Conservation (phyloP, 495 filamentous ascomycete genomes). For the Tuber aestivum region DNA sequence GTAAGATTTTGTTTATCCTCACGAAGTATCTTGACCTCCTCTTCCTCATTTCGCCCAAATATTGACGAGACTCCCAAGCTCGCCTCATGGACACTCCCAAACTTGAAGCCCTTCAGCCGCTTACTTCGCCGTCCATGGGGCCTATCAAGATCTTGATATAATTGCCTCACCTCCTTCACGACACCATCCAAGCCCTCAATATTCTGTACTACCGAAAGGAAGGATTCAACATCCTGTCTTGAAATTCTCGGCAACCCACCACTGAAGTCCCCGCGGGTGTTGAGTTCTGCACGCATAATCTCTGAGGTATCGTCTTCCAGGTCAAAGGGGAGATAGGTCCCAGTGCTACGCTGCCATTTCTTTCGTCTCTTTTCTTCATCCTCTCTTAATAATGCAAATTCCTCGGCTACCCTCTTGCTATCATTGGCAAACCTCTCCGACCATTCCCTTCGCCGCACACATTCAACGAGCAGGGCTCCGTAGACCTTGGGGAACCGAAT, state of each 20-base stretch:
- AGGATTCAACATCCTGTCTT: constrained; percentile 60
- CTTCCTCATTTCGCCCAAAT: constrained; percentile 73
- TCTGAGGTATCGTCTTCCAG: constrained; percentile 55
- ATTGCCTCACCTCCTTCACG: constrained; percentile 52
- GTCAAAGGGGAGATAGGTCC: constrained; percentile 51
- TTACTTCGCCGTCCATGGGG: constrained; percentile 72
- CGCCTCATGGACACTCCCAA: constrained; percentile 87
- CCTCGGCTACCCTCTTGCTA: constrained; percentile 77
- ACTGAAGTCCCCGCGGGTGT: constrained; percentile 60
- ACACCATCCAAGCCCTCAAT: constrained; percentile 49
- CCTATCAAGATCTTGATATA: constrained; percentile 58
- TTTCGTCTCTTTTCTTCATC: constrained; percentile 83
- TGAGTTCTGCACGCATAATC: constrained; percentile 75
- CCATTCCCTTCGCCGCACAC: constrained; percentile 82
- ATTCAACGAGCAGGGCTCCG: constrained; percentile 78
- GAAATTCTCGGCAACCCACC: constrained; percentile 59
- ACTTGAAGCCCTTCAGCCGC: constrained; percentile 86
- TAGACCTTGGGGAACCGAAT: constrained; percentile 80
- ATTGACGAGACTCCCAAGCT: constrained; percentile 71
- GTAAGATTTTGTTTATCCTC: constrained; percentile 68
- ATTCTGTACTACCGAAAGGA: constrained; percentile 56
- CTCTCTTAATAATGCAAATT: constrained; percentile 81
- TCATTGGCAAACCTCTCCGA: constrained; percentile 78
- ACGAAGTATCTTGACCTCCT: constrained; percentile 60
- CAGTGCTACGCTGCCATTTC: constrained; percentile 82